Evolutionary conservation across 2,329 filamentous ascomycete genomes (phyloP).

Genomic region (Epichloe hybrida): DNA sequence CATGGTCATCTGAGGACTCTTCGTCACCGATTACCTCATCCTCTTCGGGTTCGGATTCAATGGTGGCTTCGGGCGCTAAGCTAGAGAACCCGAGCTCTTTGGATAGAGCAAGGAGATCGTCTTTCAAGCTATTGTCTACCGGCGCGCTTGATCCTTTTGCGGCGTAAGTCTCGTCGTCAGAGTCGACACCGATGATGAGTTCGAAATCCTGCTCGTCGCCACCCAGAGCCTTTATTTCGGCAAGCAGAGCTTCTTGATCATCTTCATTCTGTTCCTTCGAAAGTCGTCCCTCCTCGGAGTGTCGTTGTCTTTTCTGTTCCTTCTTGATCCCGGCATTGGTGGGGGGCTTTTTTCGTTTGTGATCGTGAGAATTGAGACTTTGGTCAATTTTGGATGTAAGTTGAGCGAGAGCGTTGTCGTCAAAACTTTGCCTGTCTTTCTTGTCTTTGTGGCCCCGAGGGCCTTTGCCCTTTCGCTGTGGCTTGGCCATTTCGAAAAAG

Average conservation of each 20-base stretch:
- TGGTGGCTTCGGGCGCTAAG: conserved; percentile 20
- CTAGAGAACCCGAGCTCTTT: conserved; percentile 26
- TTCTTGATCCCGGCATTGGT: conserved; percentile 20
- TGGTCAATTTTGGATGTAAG: conserved; percentile 45
- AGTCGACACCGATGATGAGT: conserved; percentile 40
- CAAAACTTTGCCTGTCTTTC: conserved; percentile 24
- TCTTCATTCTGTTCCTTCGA: conserved; percentile 14
- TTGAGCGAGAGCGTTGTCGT: conserved; percentile 36
- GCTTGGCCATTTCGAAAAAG: conserved; percentile 19
- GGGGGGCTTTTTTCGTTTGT: conserved; percentile 32
- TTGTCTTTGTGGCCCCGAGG: conserved; percentile 12
- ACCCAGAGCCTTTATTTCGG: conserved; percentile 51
- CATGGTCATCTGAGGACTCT: conserved; percentile 13
- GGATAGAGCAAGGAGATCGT: conserved; percentile 24
- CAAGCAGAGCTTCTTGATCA: conserved; percentile 33
- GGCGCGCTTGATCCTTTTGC: conserved; percentile 18
- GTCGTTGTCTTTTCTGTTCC: conserved; percentile 25
- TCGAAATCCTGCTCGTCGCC: conserved; percentile 52
- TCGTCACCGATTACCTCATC: conserved; percentile 18
- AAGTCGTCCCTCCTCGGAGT: conserved; percentile 11
- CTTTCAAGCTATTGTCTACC: conserved; percentile 27
- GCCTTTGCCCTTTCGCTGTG: conserved; percentile 24
- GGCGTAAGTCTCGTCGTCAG: conserved; percentile 24
- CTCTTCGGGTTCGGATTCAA: conserved; percentile 23
- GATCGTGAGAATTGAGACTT: conserved; percentile 28